Percentiles rank a stretch among this genome's conserved stretches.
phyloP scores from a whole-genome alignment of 1,284 basidiomycete species.

The Malassezia pachydermatis region DNA sequence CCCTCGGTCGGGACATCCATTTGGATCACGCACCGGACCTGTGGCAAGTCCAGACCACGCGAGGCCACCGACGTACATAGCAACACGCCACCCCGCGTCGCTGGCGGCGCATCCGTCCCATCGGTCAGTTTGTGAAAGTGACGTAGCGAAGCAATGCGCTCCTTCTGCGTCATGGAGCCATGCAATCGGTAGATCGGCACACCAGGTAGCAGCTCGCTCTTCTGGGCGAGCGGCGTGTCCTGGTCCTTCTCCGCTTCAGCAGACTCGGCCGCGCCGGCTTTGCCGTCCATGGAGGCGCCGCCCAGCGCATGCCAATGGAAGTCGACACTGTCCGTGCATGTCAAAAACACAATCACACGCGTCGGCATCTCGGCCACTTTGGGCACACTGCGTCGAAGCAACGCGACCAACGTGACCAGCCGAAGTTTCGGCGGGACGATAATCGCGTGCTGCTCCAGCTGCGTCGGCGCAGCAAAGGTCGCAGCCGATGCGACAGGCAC shows the following conservation, averaged over 20 bases:
- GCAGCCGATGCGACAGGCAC: slow-evolving; percentile 51
- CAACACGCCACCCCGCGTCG: slow-evolving; percentile 56
- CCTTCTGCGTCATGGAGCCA: slow-evolving; percentile 73
- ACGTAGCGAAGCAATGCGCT: slow-evolving; percentile 69
- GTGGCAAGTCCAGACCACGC: slow-evolving; percentile 88
- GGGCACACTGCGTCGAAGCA: slow-evolving; percentile 58
- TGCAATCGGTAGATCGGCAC: slow-evolving; percentile 82
- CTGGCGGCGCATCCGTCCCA: background rate
- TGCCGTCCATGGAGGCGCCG: slow-evolving; percentile 60
- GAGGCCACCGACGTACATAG: slow-evolving; percentile 94
- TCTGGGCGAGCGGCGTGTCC: slow-evolving; percentile 27
- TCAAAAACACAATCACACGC: slow-evolving; percentile 83
- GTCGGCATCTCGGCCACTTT: slow-evolving; percentile 49
- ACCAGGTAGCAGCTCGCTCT: slow-evolving; percentile 59
- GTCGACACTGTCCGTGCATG: slow-evolving; percentile 93
- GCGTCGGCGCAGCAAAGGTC: slow-evolving; percentile 78
- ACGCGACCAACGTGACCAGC: slow-evolving; percentile 76
- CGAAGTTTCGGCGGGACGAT: slow-evolving; percentile 86
- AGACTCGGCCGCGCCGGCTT: slow-evolving; percentile 23
- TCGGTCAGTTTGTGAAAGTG: slow-evolving; percentile 57
- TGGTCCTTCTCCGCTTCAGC: slow-evolving; percentile 12
- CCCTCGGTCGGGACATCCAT: slow-evolving; percentile 96
- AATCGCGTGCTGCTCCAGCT: slow-evolving; percentile 85
- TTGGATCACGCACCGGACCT: slow-evolving; percentile 88
- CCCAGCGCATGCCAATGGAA: slow-evolving; percentile 88